A percentile compares a stretch with the other conserved stretches of the same genome.
These are phyloP conservation scores for Elongisporangium undulatum DNA, from an alignment of 352 stramenopile species.

Conservation along the genomic window DNA sequence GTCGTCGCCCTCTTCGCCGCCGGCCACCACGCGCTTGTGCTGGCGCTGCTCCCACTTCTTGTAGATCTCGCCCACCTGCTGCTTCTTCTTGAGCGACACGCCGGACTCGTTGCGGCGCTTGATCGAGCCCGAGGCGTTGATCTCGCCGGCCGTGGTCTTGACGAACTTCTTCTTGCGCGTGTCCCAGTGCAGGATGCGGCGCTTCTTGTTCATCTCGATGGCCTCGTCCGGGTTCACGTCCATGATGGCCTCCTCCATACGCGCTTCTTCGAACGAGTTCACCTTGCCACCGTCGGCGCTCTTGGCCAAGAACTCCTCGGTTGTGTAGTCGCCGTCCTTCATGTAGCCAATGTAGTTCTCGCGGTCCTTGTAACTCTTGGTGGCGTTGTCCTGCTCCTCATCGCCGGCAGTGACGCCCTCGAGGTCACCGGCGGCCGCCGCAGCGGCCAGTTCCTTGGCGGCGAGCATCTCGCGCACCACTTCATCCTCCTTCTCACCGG, in stretches of 20 bases:
- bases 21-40: slow-evolving; percentile 77
- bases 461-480: slow-evolving; percentile 57
- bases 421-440: slow-evolving; percentile 5
- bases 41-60: slow-evolving; percentile 92
- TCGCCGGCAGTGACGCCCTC: slow-evolving; percentile 11
- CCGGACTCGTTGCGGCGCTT: slow-evolving; percentile 87
- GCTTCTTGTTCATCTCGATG: slow-evolving; percentile 96
- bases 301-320: slow-evolving; percentile 70
- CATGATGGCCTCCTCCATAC: slow-evolving; percentile 95
- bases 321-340: slow-evolving; percentile 73
- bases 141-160: slow-evolving; percentile 89
- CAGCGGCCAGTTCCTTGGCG: slow-evolving; percentile 31
- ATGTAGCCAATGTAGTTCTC: slow-evolving; percentile 87
- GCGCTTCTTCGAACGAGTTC: slow-evolving; percentile 74
- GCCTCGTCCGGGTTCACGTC: slow-evolving; percentile 98
- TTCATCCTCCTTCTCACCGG: slow-evolving; percentile 69
- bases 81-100: slow-evolving; percentile 80
- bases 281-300: slow-evolving; percentile 70
- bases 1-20: slow-evolving; percentile 66
- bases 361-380: slow-evolving; percentile 63
- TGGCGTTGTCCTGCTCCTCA: slow-evolving; percentile 18
- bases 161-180: slow-evolving; percentile 97
- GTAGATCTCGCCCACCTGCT: slow-evolving; percentile 90
- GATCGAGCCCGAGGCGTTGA: slow-evolving; percentile 73
- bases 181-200: slow-evolving; percentile 98